These are phyloP conservation scores for Hypomontagnella monticulosa DNA, from an alignment of 495 filamentous ascomycete species.

Conservation along the genomic window DNA sequence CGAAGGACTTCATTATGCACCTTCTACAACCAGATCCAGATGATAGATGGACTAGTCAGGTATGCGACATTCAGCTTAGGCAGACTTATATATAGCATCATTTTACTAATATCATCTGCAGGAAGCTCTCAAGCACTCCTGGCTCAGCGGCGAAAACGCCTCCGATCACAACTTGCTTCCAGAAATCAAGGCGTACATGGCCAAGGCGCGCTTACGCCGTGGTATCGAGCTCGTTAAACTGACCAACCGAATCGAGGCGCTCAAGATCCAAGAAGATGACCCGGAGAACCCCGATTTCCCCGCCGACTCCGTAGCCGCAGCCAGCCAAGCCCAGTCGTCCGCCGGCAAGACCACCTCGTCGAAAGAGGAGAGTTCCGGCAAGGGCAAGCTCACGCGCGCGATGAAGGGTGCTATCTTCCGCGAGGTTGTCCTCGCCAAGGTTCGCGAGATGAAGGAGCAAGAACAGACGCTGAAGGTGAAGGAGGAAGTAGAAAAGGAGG, in stretches of 20 bases:
- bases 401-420: constrained; percentile 94
- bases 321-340: constrained; percentile 46
- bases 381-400: constrained; percentile 75
- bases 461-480: constrained; percentile 78
- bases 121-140: constrained; percentile 83
- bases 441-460: constrained; percentile 88
- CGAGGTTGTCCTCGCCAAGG: constrained; percentile 97
- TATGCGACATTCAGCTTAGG: constrained; percentile 51
- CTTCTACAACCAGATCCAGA: constrained; percentile 83
- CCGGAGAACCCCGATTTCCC: constrained; percentile 72
- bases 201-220: constrained; percentile 86
- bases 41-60: constrained; percentile 80
- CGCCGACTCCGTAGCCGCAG: constrained; percentile 67
- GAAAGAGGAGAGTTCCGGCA: constrained; percentile 54
- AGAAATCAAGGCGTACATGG: constrained; percentile 94
- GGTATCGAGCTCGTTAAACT: constrained; percentile 98
- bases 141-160: constrained; percentile 90
- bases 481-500: constrained; percentile 60
- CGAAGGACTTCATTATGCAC: constrained; percentile 90
- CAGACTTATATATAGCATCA: neutral
- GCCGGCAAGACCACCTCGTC: constrained; percentile 32
- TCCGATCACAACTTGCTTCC: constrained; percentile 96
- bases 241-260: constrained; percentile 93
- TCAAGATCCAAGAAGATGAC: constrained; percentile 96
- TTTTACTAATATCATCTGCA: constrained; percentile 45